Base-by-base conservation (phyloP, 2,329 filamentous ascomycete species). In the Colletotrichum spaethianum region DNA sequence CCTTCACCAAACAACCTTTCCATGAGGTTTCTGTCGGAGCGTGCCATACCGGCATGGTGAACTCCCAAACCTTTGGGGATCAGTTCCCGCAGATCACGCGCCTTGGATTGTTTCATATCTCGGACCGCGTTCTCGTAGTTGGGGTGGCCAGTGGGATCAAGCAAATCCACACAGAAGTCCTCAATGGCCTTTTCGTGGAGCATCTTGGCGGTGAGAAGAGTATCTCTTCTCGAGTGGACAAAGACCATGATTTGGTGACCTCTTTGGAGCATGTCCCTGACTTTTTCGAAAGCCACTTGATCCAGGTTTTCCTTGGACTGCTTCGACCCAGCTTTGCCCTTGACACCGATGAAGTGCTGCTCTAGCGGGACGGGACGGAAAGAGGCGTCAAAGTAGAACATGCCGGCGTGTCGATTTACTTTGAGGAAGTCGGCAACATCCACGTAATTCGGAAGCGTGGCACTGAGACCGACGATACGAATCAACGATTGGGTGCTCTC, bases 181-280 rank as follows among this genome's bases (percentile, higher is more conserved):
- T 98, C 95, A 2, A 91, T 86, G 1, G 96, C 96, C 85, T 96
- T 95, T 76, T 98, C 92, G 73, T 93, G 91, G 33, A 99, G 85
- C 85, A 93, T 94, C 75, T 93, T 93, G 56, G 96, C 95, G 1
- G 96, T 97, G 73, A 93, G 89, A 75, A 97, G 91, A 0, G 97
- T 99, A 77, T 99, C 97, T 79, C 97, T 95, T 33, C 96, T 90
- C 1, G 96, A 98, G 81, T 99, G 97, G 14, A 99, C 97, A 81
- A 99, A 99, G 0, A 99, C 96, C 97, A 99, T 99, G 75, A 99
- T 90, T 81, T 99, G 96, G 78, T 99, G 96, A n/a, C 94, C 95
- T 70, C 88, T 86, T 79, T 95, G 91, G 3, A 99, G 87, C 95
- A 99, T 98, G 63, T 96, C 93, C 76, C 92, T 93, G 57, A 98